Evolutionary conservation across 2,329 filamentous ascomycete genomes (phyloP).

Genomic region (Periconia digitata): DNA sequence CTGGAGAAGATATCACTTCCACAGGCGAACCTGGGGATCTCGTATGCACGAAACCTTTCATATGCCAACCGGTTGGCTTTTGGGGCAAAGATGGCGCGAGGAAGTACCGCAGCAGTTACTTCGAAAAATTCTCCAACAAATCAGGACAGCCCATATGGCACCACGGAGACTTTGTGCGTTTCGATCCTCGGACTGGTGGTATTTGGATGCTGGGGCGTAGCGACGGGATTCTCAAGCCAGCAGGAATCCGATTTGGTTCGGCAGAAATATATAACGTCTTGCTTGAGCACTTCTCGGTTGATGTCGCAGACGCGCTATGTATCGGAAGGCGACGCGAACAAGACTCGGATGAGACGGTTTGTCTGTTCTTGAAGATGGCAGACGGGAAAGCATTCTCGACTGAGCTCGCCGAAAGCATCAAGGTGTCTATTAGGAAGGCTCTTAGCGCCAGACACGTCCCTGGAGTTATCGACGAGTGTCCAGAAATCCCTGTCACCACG

Average conservation of each 20-base stretch:
- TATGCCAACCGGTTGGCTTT: conserved; percentile 87
- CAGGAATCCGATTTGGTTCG: conserved; percentile 86
- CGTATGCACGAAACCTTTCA: conserved; percentile 83
- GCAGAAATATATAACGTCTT: conserved; percentile 98
- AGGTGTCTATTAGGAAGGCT: conserved; percentile 69
- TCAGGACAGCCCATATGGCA: conserved; percentile 69
- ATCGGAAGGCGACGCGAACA: conserved; percentile 72
- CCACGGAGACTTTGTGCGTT: conserved; percentile 85
- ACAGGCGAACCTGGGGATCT: conserved; percentile 79
- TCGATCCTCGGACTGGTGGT: conserved; percentile 72
- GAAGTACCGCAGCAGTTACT: conserved; percentile 86
- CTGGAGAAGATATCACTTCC: conserved; percentile 59
- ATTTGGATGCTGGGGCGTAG: conserved; percentile 89
- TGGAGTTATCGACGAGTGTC: conserved; percentile 76
- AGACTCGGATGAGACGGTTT: conserved; percentile 82
- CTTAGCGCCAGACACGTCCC: conserved; percentile 90
- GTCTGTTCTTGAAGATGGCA: conserved; percentile 82
- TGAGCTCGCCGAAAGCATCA: conserved; percentile 65
- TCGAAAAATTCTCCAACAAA: conserved; percentile 70
- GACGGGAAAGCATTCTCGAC: conserved; percentile 59
- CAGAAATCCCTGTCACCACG: conserved; percentile 84
- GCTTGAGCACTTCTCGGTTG: conserved; percentile 74
- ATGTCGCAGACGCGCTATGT: conserved; percentile 85
- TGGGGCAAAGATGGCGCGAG: conserved; percentile 71
- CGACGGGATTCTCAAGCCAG: conserved; percentile 90